Base-by-base conservation (phyloP, 768 basidiomycete species). In the Cubamyces sp. region DNA sequence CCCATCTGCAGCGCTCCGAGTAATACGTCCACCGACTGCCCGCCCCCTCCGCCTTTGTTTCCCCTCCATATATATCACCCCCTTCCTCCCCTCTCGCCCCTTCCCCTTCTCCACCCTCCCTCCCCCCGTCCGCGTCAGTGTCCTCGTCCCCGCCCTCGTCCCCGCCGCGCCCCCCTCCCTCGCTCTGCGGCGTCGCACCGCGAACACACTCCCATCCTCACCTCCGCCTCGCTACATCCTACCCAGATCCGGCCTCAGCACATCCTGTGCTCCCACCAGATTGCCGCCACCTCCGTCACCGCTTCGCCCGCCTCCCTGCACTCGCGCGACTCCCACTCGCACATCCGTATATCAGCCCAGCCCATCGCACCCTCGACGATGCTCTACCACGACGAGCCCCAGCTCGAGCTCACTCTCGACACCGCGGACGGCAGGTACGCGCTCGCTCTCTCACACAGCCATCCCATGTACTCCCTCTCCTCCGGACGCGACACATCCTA, bases 401-500 rank as follows among this genome's bases (percentile, higher is more conserved):
- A 37, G 28, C 37, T 57, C 48, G 46, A 55, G 12, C 34, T 60
- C 54, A 3, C 48, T 26, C 30, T 54, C 40, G 65, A 65, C 54
- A 40, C 45, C 65, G 42, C 26, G 34, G 54, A 62, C 51, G 65
- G 65, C 61, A 57, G 53, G 54, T 62, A 45, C 58, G 58, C 71
- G 65, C 45, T 74, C 71, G 55, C 64, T 70, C 56, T 55, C 70
- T 52, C 60, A 53, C 41, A 51, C 63, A 58, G 40, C 55, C 54
- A 23, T 2, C 64, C 65, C 61, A 70, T 73, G 54, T 81, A 75
- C 54, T 75, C 76, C 56, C 72, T 72, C 62, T 81, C 79, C 26
- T 74, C 76, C 51, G 48, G 76, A 48, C 81, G 81, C 43, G 64
- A 57, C 61, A 64, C 65, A n/a, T 55, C 50, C 49, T 66, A 55